Percentiles rank a stretch among this genome's conserved stretches.
Evolutionary conservation across 1,139 yeast genomes (phyloP).

Genomic region (Suhomyces wounanorum): DNA sequence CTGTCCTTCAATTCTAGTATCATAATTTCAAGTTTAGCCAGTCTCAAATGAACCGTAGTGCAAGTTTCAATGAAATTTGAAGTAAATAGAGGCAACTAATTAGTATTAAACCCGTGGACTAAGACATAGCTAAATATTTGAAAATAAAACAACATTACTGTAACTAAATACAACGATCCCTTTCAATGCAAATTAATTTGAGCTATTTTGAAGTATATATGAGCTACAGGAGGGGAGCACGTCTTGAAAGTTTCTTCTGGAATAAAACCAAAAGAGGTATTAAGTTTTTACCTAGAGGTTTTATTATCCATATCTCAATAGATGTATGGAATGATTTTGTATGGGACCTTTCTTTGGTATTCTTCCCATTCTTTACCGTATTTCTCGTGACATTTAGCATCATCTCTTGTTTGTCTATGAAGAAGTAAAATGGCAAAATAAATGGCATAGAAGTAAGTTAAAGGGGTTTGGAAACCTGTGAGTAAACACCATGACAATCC

Average conservation of each 20-base stretch:
- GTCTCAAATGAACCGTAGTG: background rate
- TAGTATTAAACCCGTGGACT: background rate
- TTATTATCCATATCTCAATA: constrained; percentile 43
- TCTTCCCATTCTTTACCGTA: constrained; percentile 85
- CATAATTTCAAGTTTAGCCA: background rate
- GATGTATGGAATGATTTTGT: constrained; percentile 84
- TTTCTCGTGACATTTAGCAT: constrained; percentile 82
- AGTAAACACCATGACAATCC: constrained; percentile 93
- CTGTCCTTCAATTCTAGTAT: constrained; percentile 4
- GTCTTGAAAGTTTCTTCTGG: background rate
- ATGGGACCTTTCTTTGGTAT: constrained; percentile 80
- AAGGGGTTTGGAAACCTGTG: constrained; percentile 77
- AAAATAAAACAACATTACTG: background rate
- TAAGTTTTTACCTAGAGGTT: background rate
- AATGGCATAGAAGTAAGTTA: constrained; percentile 83
- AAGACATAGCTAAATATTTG: background rate
- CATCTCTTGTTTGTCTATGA: constrained; percentile 91
- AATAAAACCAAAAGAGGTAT: too few relatives aligned
- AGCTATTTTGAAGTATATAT: background rate
- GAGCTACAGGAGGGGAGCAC: too few relatives aligned
- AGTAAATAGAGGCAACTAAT: background rate
- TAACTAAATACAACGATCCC: background rate
- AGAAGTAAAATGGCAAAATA: constrained; percentile 80
- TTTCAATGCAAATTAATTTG: too few relatives aligned
- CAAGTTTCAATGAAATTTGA: background rate